A percentile compares a stretch with the other conserved stretches of the same genome.
phyloP scores from a whole-genome alignment of 2,329 filamentous ascomycete genomes.

The Penicillium digitatum region DNA sequence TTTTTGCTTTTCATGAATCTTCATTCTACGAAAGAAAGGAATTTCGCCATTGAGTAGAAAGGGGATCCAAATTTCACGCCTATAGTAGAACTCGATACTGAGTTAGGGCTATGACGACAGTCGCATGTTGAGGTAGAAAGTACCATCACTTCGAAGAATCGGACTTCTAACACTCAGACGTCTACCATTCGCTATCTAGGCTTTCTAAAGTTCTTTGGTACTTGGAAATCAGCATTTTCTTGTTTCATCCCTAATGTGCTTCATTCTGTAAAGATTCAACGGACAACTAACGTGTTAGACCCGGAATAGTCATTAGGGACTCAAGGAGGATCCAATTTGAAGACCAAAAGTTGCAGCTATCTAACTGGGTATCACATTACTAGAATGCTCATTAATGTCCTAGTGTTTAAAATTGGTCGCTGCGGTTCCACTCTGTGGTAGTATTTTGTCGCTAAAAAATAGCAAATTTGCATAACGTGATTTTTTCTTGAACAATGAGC shows the following conservation, averaged over 20 bases:
- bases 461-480: too few species aligned
- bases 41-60: not conserved
- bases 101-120: not conserved
- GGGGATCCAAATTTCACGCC: not conserved
- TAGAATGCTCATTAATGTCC: not conserved
- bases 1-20: not conserved
- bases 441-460: not conserved
- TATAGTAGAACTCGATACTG: too few species aligned
- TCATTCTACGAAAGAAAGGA: not conserved
- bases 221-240: too few species aligned
- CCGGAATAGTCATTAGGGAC: not conserved
- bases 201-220: too few species aligned
- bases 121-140: not conserved
- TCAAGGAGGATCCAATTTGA: not conserved
- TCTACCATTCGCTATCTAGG: too few species aligned
- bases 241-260: not conserved
- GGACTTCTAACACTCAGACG: not conserved
- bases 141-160: not conserved
- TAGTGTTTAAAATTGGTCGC: not conserved
- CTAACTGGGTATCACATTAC: not conserved
- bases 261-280: not conserved
- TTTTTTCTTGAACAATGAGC: too few species aligned
- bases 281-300: not conserved
- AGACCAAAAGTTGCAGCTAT: not conserved
- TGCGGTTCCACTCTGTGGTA: not conserved